Evolutionary conservation across 495 filamentous ascomycete species (phyloP), one percentile per base, ranked within the genome.

Genomic region (Letharia lupina): DNA sequence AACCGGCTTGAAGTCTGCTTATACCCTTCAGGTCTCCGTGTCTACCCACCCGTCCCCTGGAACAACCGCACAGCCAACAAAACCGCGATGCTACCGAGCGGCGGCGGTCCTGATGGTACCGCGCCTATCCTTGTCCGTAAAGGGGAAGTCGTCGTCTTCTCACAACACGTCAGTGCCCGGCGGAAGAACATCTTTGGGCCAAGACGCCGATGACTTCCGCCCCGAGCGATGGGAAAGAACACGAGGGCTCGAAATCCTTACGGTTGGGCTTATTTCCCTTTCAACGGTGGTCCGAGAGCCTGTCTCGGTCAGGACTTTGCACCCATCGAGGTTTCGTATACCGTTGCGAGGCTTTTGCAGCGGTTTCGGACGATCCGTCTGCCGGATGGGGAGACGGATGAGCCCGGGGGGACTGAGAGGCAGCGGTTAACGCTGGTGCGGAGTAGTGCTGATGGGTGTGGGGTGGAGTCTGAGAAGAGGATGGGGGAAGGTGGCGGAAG

Each of bases 21-120:
- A 31, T n/a, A 15, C 39, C 16, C 31, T 33, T 39, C 9, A 77
- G 74, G 67, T 23, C 75, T 79, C 20, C 86, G 90, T 5, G 77
- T 94, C 12, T 91, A 91, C 71, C 89, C 90, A 12, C 75, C 82
- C 7, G 86, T 93, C 2, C 90, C 89, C 5, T 83, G 87, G 77
- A 93, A 93, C 75, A 82, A 86, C 47, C 86, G 90, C 48, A 72
- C 83, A 5, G 86, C 89, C 3, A 76, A 87, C 3, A 78, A 79
- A 54, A 87, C 89, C 76, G 91, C 90, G 8, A 83, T 83, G 0
- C 81, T 93, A 42, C 90, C 90, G 2, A 75, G 73, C 11, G 90
- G 90, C 48, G 90, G 89, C 56, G 90, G 90, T 0, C 81, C 83
- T 9, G 84, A 89, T 73, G 85, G 88, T 48, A 76, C 75, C 35